These are phyloP conservation scores for Dimocarpus longan DNA, from an alignment of 345 rosid species.

Conservation along the genomic window DNA sequence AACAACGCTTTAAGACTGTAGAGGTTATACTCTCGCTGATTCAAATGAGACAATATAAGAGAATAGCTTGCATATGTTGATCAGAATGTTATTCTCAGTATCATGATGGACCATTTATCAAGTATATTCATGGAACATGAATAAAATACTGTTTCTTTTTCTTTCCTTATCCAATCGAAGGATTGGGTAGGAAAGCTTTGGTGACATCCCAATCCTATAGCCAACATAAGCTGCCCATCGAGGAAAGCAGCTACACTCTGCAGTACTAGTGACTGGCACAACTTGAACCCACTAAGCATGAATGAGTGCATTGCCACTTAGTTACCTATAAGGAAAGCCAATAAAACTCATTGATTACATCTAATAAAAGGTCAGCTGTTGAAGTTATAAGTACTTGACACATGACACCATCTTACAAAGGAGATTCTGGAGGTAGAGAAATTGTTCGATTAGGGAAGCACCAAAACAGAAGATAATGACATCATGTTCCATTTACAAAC, in stretches of 20 bases:
- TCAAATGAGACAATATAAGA: not conserved
- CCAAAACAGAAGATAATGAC: not conserved
- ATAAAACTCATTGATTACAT: not conserved
- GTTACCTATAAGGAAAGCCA: not conserved
- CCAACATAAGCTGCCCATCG: not conserved
- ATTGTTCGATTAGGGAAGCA: not conserved
- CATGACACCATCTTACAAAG: not conserved
- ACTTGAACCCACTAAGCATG: not conserved
- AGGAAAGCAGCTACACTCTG: not conserved
- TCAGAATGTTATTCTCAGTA: not conserved
- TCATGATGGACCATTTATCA: not conserved
- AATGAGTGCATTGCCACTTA: not conserved
- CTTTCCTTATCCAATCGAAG: not conserved
- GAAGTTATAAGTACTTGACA: not conserved
- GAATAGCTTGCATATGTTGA: not conserved
- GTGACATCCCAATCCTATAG: not conserved
- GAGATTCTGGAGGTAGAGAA: not conserved
- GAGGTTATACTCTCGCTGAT: not conserved
- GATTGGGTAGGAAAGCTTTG: not conserved
- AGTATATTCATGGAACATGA: not conserved
- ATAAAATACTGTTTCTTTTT: not conserved
- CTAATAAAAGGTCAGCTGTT: not conserved
- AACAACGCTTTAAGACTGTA: not conserved
- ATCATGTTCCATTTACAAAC: slow-evolving; percentile 1
- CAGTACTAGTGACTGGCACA: not conserved